phyloP scores from a whole-genome alignment of 1,284 basidiomycete species.

The Sporisorium iseilematis-ciliati region DNA sequence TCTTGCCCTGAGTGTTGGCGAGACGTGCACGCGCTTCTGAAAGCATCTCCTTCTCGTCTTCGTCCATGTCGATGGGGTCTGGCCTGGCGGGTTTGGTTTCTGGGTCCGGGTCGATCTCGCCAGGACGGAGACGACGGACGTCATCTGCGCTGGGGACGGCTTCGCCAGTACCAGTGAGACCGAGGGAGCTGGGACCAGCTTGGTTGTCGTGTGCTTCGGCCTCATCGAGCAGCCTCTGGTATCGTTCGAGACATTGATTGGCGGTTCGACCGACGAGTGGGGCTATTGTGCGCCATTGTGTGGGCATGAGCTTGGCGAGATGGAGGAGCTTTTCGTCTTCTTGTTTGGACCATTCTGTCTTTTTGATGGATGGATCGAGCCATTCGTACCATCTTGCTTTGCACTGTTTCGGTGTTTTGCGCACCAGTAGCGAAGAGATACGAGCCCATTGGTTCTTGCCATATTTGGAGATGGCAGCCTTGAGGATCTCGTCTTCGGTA shows the following conservation, averaged over 20 bases:
- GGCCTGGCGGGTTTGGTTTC: slow-evolving; percentile 98
- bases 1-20: slow-evolving; percentile 99
- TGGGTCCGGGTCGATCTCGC: slow-evolving; percentile 98
- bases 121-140: slow-evolving; percentile 86
- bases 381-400: slow-evolving; percentile 99
- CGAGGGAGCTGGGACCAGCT: slow-evolving; percentile 68
- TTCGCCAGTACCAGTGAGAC: slow-evolving; percentile 82
- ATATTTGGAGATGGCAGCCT: slow-evolving; percentile 69
- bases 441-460: slow-evolving; percentile 80
- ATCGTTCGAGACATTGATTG: slow-evolving; percentile 96
- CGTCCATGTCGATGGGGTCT: slow-evolving; percentile 99
- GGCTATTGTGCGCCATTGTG: slow-evolving; percentile 99
- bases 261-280: slow-evolving; percentile 99
- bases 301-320: slow-evolving; percentile 98
- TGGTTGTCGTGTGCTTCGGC: slow-evolving; percentile 74
- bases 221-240: slow-evolving; percentile 96
- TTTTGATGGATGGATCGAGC: slow-evolving; percentile 99
- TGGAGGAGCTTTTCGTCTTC: slow-evolving; percentile 99
- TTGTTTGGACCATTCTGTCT: slow-evolving; percentile 85
- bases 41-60: slow-evolving; percentile 99
- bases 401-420: slow-evolving; percentile 99
- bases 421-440: slow-evolving; percentile 95
- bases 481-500: slow-evolving; percentile 70
- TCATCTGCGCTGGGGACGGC: slow-evolving; percentile 91
- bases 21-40: slow-evolving; percentile 97